Percentiles rank a stretch among this genome's conserved stretches.
Evolutionary conservation across 176 grass and related monocot genomes (phyloP).

Genomic region (Aegilops bicornis): DNA sequence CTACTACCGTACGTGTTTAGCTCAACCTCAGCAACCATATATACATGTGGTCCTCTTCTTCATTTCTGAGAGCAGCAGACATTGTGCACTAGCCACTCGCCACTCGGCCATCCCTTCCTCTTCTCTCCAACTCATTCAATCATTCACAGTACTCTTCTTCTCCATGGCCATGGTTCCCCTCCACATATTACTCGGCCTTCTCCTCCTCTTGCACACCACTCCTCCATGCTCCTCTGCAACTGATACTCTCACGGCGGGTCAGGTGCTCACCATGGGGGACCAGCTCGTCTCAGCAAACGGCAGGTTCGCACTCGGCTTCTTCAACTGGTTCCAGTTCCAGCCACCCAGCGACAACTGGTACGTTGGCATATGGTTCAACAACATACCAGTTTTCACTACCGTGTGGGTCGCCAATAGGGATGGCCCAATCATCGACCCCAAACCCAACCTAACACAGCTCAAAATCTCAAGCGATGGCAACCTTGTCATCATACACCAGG

Average conservation of each 20-base stretch:
- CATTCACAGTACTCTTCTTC: no score
- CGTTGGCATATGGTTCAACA: conserved; percentile 17
- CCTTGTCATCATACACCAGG: conserved; percentile 29
- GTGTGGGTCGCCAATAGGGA: conserved; percentile 2
- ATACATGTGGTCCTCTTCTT: no score
- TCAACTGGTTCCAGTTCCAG: background rate
- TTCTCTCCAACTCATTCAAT: no score
- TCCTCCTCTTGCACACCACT: background rate
- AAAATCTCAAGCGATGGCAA: background rate
- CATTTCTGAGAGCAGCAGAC: no score
- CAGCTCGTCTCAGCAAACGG: conserved; percentile 35
- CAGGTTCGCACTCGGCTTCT: conserved; percentile 55
- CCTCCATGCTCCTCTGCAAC: no score
- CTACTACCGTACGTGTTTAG: no score
- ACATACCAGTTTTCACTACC: background rate
- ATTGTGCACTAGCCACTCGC: no score
- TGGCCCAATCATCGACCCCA: background rate
- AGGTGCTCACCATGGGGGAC: background rate
- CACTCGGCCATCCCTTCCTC: no score
- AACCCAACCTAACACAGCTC: background rate
- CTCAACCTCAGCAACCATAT: no score
- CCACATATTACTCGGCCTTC: background rate
- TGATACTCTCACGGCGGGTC: background rate
- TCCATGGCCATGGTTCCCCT: background rate
- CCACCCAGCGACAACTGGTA: background rate